Conservation (phyloP, 129 eudicot species). For the Glebionis coronaria region DNA sequence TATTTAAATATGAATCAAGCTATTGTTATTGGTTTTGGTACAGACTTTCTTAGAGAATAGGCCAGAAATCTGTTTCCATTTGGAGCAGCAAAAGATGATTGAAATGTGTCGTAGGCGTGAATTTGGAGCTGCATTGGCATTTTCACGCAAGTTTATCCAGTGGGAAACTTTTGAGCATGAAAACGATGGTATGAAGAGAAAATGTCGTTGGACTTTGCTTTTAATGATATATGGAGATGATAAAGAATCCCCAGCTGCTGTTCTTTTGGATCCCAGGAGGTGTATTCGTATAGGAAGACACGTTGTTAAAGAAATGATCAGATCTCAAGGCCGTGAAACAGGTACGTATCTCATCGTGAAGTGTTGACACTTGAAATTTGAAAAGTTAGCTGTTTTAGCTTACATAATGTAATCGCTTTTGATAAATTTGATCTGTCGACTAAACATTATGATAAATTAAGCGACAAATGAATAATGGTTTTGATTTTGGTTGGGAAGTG, state of each 20-base stretch:
- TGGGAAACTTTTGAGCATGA: background rate
- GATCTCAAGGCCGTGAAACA: conserved; percentile 1
- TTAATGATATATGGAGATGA: background rate
- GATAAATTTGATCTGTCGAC: background rate
- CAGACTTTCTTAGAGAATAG: background rate
- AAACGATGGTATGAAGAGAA: background rate
- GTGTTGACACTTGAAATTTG: background rate
- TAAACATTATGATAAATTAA: too few species aligned
- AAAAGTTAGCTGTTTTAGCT: background rate
- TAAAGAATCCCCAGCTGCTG: background rate
- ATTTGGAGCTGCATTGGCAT: background rate
- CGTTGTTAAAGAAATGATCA: background rate
- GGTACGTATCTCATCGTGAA: conserved; percentile 2
- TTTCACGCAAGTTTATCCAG: background rate
- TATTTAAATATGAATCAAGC: background rate
- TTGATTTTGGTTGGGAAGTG: background rate
- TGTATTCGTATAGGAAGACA: background rate
- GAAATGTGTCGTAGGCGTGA: conserved; percentile 4
- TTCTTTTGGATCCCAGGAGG: background rate
- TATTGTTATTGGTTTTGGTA: conserved; percentile 1
- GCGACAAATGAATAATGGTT: too few species aligned
- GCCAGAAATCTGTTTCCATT: background rate
- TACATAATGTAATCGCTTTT: background rate
- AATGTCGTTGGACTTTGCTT: background rate
- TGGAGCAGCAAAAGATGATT: conserved; percentile 16